These are phyloP conservation scores for Benincasa hispida DNA, from an alignment of 306 rosid species.

Conservation along the genomic window DNA sequence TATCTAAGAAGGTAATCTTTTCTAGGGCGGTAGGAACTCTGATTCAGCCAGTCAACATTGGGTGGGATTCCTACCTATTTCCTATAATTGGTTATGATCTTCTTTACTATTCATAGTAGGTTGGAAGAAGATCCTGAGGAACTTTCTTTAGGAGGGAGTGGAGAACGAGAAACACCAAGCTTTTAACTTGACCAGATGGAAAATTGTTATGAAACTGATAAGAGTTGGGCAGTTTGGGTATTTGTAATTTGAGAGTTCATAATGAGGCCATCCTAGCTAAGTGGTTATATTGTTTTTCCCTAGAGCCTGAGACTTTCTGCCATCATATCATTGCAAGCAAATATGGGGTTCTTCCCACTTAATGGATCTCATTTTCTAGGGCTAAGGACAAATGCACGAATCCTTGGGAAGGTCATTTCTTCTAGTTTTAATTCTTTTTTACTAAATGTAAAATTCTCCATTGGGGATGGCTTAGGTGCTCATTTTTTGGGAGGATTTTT, in stretches of 20 bases:
- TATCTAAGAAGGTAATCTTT: background rate
- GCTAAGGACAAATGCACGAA: background rate
- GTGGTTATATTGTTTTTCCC: background rate
- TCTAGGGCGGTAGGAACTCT: background rate
- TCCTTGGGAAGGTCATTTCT: background rate
- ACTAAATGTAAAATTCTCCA: background rate
- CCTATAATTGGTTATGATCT: background rate
- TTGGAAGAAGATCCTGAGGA: background rate
- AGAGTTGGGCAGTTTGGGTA: background rate
- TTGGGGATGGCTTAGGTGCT: background rate
- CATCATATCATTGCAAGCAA: background rate
- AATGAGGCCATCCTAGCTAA: background rate
- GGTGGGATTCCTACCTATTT: background rate
- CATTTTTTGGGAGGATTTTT: background rate
- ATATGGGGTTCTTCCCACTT: background rate
- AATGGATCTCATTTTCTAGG: background rate
- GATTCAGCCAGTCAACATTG: background rate
- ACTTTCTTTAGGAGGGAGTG: background rate
- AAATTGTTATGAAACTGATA: background rate
- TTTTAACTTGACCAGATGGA: background rate
- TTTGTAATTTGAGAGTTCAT: background rate
- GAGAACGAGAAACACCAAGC: background rate
- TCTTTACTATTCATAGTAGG: background rate
- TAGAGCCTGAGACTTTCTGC: background rate
- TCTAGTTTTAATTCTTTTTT: background rate